phyloP scores from a whole-genome alignment of 768 basidiomycete species.

The Trichaptum fuscoviolaceum region DNA sequence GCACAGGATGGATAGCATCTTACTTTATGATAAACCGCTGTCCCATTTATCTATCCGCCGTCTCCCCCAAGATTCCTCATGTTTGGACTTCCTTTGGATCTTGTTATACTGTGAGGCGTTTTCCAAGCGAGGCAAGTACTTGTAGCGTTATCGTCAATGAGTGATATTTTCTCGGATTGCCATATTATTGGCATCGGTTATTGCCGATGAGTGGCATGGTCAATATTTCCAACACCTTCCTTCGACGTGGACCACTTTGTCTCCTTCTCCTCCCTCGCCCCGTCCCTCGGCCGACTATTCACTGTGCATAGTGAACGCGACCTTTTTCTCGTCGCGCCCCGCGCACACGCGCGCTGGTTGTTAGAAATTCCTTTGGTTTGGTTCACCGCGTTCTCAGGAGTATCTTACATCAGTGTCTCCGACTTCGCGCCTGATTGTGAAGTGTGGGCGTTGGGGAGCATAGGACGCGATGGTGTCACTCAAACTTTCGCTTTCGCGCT shows the following conservation, averaged over 20 bases:
- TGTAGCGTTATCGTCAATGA: too few species aligned
- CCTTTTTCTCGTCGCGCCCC: background rate
- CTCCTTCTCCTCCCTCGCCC: background rate
- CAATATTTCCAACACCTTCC: background rate
- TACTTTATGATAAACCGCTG: too few species aligned
- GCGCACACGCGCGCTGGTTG: background rate
- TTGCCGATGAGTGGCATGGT: background rate
- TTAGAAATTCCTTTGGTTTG: background rate
- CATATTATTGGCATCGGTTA: background rate
- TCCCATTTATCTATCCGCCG: too few species aligned
- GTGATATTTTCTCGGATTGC: background rate
- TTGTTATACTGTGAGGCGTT: too few species aligned
- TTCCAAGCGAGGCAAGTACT: too few species aligned
- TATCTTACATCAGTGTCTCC: background rate
- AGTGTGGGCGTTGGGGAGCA: background rate
- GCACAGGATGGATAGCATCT: too few species aligned
- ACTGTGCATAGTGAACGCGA: background rate
- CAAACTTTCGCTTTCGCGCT: background rate
- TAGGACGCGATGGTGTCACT: background rate
- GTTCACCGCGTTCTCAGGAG: background rate
- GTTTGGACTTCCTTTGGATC: too few species aligned
- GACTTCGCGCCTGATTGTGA: background rate
- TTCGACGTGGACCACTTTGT: conserved; percentile 1
- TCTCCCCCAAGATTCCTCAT: too few species aligned
- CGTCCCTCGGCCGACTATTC: background rate